phyloP scores from a whole-genome alignment of 345 rosid genomes.

The Sonneratia alba region DNA sequence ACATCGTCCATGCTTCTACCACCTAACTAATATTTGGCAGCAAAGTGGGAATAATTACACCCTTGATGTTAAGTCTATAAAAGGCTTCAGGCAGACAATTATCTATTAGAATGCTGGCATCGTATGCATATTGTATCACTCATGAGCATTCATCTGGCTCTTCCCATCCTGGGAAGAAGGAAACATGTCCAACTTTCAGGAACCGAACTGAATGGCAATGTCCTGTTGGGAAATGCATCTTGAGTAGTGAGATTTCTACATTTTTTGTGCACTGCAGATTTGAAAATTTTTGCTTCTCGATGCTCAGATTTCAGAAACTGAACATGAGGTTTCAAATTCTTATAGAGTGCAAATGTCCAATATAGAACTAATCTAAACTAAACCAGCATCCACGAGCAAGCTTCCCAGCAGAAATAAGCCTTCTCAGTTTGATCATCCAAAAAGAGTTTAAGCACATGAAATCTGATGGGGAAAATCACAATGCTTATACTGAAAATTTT shows the following conservation, averaged over 20 bases:
- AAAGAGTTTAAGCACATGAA: neutral
- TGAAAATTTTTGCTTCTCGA: too few species aligned
- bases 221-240: neutral
- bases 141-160: too few species aligned
- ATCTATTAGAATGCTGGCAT: too few species aligned
- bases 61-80: neutral
- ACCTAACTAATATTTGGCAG: too few species aligned
- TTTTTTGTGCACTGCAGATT: too few species aligned
- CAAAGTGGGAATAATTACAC: neutral
- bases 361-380: neutral
- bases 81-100: neutral
- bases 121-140: too few species aligned
- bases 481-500: neutral
- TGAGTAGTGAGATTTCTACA: neutral
- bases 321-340: neutral
- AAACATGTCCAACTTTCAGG: neutral
- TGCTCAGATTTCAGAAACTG: neutral
- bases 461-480: neutral
- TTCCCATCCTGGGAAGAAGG: too few species aligned
- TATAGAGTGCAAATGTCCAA: neutral
- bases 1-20: too few species aligned
- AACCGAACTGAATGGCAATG: neutral
- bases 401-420: neutral
- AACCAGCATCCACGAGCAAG: neutral
- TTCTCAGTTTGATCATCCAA: neutral